phyloP scores from a whole-genome alignment of 2,329 filamentous ascomycete species.

The Chaetomiaceae sp. region DNA sequence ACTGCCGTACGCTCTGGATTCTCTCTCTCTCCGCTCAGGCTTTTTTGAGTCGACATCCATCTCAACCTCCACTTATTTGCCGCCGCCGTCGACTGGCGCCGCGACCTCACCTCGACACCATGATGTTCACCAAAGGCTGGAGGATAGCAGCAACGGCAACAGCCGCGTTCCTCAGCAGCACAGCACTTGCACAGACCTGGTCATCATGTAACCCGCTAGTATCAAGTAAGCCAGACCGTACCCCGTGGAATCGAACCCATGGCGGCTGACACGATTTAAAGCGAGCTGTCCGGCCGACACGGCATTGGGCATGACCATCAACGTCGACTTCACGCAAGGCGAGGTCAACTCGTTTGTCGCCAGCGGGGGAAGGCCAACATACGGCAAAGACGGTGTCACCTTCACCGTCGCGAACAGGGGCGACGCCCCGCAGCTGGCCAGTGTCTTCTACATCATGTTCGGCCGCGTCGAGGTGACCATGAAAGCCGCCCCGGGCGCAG shows the following conservation, averaged over 20 bases:
- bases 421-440: slow-evolving; percentile 80
- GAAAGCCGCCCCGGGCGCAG: slow-evolving; percentile 80
- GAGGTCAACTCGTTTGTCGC: slow-evolving; percentile 73
- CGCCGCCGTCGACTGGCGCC: no score
- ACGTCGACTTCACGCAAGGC: slow-evolving; percentile 78
- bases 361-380: slow-evolving; percentile 63
- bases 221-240: slow-evolving; percentile 26
- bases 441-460: slow-evolving; percentile 99
- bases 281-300: slow-evolving; percentile 68
- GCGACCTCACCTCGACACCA: slow-evolving; percentile 2
- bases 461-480: slow-evolving; percentile 81
- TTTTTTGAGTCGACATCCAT: no score
- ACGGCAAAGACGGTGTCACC: slow-evolving; percentile 69
- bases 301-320: slow-evolving; percentile 76
- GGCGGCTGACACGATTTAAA: slow-evolving; percentile 24
- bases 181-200: slow-evolving; percentile 32
- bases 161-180: slow-evolving; percentile 19
- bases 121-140: slow-evolving; percentile 24
- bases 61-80: no score
- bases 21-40: no score
- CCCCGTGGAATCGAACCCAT: background rate
- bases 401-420: slow-evolving; percentile 77
- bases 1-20: no score
- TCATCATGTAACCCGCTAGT: slow-evolving; percentile 32
- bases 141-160: slow-evolving; percentile 22